A percentile compares a stretch with the other conserved stretches of the same genome.
phyloP scores from a whole-genome alignment of 108 stramenopile species.

The Craspedostauros australis region DNA sequence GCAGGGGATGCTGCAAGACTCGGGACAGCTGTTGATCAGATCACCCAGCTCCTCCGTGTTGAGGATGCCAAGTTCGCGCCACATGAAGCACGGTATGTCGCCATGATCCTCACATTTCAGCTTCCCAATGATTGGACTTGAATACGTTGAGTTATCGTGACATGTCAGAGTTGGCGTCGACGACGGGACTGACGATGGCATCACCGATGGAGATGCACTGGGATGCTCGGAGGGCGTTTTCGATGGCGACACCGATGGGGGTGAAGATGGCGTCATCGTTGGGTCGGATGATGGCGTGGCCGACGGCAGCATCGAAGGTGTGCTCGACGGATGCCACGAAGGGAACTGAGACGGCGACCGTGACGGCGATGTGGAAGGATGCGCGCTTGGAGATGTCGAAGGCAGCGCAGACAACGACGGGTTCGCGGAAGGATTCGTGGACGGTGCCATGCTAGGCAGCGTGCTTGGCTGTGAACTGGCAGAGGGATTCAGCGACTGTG shows the following conservation, averaged over 20 bases:
- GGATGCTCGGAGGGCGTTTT: constrained; percentile 4
- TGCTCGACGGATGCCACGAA: background rate
- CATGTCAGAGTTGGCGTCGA: constrained; percentile 18
- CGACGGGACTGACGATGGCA: constrained; percentile 9
- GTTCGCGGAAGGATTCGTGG: no score
- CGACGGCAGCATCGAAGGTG: constrained; percentile 4
- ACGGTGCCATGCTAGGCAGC: no score
- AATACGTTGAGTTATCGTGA: constrained; percentile 29
- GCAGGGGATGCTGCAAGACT: constrained; percentile 34
- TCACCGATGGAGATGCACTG: background rate
- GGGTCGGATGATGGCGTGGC: constrained; percentile 10
- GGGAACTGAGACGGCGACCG: constrained; percentile 1
- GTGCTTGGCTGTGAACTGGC: no score
- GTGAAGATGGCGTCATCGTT: background rate
- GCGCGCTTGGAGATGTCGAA: no score
- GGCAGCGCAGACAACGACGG: no score
- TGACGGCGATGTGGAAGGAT: background rate
- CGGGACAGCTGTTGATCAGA: constrained; percentile 30
- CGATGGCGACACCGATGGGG: background rate
- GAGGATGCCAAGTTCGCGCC: constrained; percentile 35
- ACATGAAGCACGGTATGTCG: constrained; percentile 27
- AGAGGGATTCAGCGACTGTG: no score
- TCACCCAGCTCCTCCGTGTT: constrained; percentile 11
- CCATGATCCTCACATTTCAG: constrained; percentile 25
- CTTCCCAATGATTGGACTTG: constrained; percentile 35